phyloP scores from a whole-genome alignment of 306 rosid genomes.

The Mimosa bimucronata region DNA sequence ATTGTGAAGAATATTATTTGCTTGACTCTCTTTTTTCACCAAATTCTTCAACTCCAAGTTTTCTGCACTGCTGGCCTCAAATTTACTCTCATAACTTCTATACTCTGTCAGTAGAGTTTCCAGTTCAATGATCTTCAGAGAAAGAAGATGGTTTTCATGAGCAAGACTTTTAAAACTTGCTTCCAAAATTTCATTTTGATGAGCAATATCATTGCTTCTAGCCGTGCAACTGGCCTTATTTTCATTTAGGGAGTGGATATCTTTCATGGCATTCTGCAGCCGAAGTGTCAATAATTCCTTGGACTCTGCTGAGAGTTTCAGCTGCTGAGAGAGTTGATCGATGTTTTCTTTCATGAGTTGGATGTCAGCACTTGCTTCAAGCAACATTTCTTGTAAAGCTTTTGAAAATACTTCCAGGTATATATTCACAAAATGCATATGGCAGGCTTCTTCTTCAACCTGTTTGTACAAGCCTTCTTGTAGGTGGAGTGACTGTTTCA shows the following conservation, averaged over 20 bases:
- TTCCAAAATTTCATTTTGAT: conserved; percentile 66
- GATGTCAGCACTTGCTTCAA: conserved; percentile 67
- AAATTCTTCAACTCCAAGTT: conserved; percentile 65
- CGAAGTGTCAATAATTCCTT: conserved; percentile 66
- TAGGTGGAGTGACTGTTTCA: conserved; percentile 73
- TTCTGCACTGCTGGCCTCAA: conserved; percentile 59
- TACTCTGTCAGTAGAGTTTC: conserved; percentile 61
- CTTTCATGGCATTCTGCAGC: conserved; percentile 73
- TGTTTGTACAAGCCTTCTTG: conserved; percentile 84
- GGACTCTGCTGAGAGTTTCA: conserved; percentile 73
- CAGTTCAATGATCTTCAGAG: conserved; percentile 60
- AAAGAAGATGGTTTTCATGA: conserved; percentile 58
- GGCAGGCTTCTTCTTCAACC: conserved; percentile 85
- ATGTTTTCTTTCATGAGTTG: conserved; percentile 56
- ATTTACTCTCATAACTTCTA: conserved; percentile 62
- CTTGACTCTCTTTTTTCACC: conserved; percentile 54
- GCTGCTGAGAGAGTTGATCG: conserved; percentile 69
- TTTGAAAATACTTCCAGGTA: conserved; percentile 83
- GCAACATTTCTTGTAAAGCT: conserved; percentile 77
- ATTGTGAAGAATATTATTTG: conserved; percentile 52
- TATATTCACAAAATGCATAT: conserved; percentile 71
- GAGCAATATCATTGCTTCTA: conserved; percentile 69
- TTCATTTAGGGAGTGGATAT: conserved; percentile 63
- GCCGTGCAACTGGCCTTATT: conserved; percentile 58
- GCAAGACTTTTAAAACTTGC: conserved; percentile 50